These are phyloP conservation scores for Dipteronia sinensis DNA, from an alignment of 345 rosid genomes.

Conservation along the genomic window DNA sequence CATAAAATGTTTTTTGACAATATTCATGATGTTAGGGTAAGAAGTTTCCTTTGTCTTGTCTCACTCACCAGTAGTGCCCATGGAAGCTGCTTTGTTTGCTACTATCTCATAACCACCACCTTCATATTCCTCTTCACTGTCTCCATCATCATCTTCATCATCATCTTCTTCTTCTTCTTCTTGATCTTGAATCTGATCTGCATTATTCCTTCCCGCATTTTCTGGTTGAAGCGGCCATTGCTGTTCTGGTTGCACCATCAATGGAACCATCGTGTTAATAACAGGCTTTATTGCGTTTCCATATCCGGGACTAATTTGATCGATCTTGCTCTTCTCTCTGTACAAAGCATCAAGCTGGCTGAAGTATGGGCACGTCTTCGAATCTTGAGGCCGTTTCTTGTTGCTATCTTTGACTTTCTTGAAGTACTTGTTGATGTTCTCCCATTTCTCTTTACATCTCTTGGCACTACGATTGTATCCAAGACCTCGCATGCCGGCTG, in stretches of 20 bases:
- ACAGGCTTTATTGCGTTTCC: constrained; percentile 20
- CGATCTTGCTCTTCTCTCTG: constrained; percentile 38
- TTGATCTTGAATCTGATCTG: constrained; percentile 9
- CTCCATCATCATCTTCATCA: constrained; percentile 24
- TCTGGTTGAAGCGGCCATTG: constrained; percentile 44
- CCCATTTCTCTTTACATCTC: constrained; percentile 74
- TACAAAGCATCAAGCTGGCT: constrained; percentile 52
- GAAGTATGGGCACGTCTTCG: constrained; percentile 63
- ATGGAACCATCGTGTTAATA: constrained; percentile 27
- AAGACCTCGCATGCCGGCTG: constrained; percentile 43
- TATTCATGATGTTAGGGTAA: neutral
- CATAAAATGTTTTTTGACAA: constrained; percentile 14
- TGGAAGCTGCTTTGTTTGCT: constrained; percentile 50
- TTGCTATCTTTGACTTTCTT: constrained; percentile 61
- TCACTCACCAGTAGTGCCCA: constrained; percentile 24
- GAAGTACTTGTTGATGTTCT: constrained; percentile 69
- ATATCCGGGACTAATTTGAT: constrained; percentile 14
- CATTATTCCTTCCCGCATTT: constrained; percentile 22
- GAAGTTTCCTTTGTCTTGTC: constrained; percentile 20
- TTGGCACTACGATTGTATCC: constrained; percentile 54
- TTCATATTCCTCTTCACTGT: constrained; percentile 33
- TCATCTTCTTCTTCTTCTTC: constrained; percentile 32
- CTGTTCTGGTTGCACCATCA: constrained; percentile 52
- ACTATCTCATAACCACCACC: constrained; percentile 59
- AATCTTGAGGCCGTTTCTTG: constrained; percentile 52